Base-by-base conservation (phyloP, 179 eudicot species). In the Sideroxylon spinosum region DNA sequence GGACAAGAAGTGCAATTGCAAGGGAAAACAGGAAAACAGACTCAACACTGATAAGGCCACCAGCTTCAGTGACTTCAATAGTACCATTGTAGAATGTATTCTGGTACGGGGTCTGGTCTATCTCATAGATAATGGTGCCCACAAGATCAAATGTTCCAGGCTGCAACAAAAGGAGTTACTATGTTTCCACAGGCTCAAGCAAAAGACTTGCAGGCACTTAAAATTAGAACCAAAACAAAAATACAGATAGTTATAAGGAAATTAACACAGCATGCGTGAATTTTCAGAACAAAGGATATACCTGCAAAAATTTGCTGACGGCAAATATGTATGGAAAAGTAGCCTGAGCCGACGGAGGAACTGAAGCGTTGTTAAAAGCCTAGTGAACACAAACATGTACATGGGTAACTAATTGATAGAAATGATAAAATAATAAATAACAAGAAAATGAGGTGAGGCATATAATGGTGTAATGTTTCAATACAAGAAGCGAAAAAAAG, bases 271-370 rank as follows among this genome's bases (percentile, higher is more conserved):
- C 50, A 52, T 46, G 37, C 61, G 25, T 44, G 46, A 46, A 68
- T 22, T 26, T 49, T 22, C 7, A 56, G 50, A 23, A 68, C 17
- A 73, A 37, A 63, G 16, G 28, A 79, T 46, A 44, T 84, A 91
- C 98, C 94, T 94, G 98, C 80, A 94, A 77, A 81, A 88, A 91
- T 87, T 93, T 93, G 94, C 95, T 93, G 76, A 95, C 95, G 48
- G 88, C 92, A 91, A 93, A 91, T 32, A 87, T 37, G 79, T 91
- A 93, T 55, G 97, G 97, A 82, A 89, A 95, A 53, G 98, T 81
- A 61, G 98, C 98, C 85, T 91, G 97, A 76, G 91, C 92, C 50
- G 95, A 93, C 61, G 97, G 82, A 44, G 98, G 97, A 73, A 93
- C 91, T 55, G 97, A 83, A 71, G 93, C 98, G 46, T 91, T 90